These are phyloP conservation scores for Mycena venus DNA, from an alignment of 768 basidiomycete species.

Conservation along the genomic window DNA sequence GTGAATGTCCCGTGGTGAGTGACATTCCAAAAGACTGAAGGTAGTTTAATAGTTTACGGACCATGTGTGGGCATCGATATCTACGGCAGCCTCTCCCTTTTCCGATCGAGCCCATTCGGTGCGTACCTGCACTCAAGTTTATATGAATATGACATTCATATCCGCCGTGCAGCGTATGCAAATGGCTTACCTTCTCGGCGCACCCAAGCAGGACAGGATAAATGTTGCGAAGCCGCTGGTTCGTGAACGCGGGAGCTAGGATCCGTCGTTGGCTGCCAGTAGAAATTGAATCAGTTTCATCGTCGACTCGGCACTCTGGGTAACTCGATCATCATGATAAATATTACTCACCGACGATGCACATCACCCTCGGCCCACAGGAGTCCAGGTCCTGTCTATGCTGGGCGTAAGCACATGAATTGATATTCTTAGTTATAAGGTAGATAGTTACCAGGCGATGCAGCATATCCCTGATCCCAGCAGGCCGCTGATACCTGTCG, in stretches of 20 bases:
- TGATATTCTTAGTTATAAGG: neutral
- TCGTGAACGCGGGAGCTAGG: neutral
- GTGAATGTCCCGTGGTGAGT: neutral
- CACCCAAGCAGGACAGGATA: conserved; percentile 1
- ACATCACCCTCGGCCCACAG: neutral
- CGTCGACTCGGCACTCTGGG: neutral
- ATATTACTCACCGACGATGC: conserved; percentile 1
- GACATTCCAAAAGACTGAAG: neutral
- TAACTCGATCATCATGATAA: neutral
- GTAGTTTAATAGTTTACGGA: neutral
- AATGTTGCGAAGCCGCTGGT: conserved; percentile 1
- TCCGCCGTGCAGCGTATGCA: neutral
- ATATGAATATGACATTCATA: neutral
- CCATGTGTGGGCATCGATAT: conserved; percentile 1
- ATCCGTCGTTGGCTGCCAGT: neutral
- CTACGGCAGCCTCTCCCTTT: neutral
- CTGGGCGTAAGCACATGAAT: conserved; percentile 1
- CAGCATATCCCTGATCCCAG: neutral
- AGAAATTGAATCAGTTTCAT: conserved; percentile 1
- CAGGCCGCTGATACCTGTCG: neutral
- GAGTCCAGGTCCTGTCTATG: neutral
- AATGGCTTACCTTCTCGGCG: conserved; percentile 1
- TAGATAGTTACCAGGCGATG: neutral
- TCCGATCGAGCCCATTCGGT: conserved; percentile 1
- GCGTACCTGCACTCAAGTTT: neutral